Evolutionary conservation across 495 filamentous ascomycete genomes (phyloP), one percentile per base, ranked within the genome.

Genomic region (Hypoxylon fuscum): DNA sequence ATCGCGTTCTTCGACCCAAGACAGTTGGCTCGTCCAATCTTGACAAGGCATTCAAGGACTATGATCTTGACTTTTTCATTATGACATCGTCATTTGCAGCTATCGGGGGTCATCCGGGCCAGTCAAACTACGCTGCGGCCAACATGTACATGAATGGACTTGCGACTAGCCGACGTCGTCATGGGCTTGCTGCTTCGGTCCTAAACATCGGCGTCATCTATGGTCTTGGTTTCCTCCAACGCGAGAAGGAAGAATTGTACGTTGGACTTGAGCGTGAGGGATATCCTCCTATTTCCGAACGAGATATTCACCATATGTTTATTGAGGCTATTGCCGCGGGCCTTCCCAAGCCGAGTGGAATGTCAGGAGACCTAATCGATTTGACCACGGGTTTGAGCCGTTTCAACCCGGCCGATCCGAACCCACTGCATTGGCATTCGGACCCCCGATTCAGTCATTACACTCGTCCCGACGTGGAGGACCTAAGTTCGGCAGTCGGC

Each of bases 251-350:
- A 9, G 52, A 70, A 4, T 50, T 81, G 1, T 79, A 81, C 63
- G 52, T 59, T 2, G 73, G 74, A 5, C 71, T 81, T 0, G 72
- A 75, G 66, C 72, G 76, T 3, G 77, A 79, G 31, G 76, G 77
- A 31, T 81, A 81, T 32, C 78, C 75, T 17, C 80, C 76, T 54
- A 81, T 87, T 47, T 86, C 84, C 1, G 85, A 89, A 61, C 76
- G 76, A 6, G 84, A 88, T 47, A 72, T 87, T 45, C 82, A 85
- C 31, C 81, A 86, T 55, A 77, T 85, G 63, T 86, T 88, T 59
- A 74, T 83, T 8, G 85, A 88, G 63, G 81, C 83, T 15, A 76
- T 88, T 15, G 52, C 72, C 17, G 72, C 76, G 1, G 75, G 79
- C 9, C 61, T 60, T 42, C 73, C 77, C 0, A 47, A 60, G 63